A percentile compares a stretch with the other conserved stretches of the same genome.
phyloP scores from a whole-genome alignment of 345 rosid species.

The Eucalyptus virginea region DNA sequence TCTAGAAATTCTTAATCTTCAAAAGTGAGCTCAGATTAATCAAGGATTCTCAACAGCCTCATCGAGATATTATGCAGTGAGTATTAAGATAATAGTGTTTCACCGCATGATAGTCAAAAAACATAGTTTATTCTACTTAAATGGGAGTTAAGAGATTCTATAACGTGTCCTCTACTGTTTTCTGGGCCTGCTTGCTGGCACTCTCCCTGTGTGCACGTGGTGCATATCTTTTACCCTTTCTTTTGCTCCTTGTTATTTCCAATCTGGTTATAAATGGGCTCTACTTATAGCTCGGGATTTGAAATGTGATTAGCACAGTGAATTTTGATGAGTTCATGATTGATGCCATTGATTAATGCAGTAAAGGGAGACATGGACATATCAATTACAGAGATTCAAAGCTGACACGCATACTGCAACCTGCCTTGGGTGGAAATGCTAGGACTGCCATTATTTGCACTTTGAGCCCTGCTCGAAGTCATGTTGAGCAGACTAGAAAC shows the following conservation, averaged over 20 bases:
- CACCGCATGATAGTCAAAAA: neutral
- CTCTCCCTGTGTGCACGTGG: neutral
- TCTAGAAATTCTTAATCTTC: neutral
- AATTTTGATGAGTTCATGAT: neutral
- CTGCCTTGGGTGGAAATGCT: slow-evolving; percentile 96
- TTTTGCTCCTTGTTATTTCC: neutral
- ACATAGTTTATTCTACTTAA: neutral
- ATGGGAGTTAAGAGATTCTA: neutral
- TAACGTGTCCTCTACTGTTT: neutral
- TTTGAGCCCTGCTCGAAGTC: slow-evolving; percentile 92
- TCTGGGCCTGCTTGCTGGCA: neutral
- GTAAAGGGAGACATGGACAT: slow-evolving; percentile 91
- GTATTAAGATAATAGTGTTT: neutral
- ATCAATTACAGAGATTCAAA: slow-evolving; percentile 96
- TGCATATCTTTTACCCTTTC: neutral
- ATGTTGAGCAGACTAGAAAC: slow-evolving; percentile 97
- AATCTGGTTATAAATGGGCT: neutral
- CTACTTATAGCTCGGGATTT: neutral
- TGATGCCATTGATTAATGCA: slow-evolving; percentile 12
- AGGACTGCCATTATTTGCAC: slow-evolving; percentile 96
- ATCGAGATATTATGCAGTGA: neutral
- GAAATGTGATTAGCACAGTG: neutral
- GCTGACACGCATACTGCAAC: slow-evolving; percentile 87
- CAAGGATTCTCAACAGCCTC: neutral
- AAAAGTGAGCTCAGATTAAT: neutral